Base-by-base conservation (phyloP, 2,329 filamentous ascomycete species). In the Aureobasidium namibiae region DNA sequence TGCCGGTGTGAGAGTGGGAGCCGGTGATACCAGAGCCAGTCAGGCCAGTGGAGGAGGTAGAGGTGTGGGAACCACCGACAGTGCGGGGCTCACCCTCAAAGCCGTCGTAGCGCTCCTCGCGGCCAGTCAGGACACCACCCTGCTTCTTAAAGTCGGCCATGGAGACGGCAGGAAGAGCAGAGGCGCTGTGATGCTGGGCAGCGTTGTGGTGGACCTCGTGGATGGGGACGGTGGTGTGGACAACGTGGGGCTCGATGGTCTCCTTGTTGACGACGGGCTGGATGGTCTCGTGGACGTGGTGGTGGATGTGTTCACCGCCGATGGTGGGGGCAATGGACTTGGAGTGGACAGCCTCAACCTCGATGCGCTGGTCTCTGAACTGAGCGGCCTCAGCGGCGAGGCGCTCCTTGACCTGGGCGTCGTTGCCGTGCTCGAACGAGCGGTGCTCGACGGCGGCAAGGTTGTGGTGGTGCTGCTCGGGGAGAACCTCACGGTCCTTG, bases 191-290 rank as follows among this genome's bases (percentile, higher is more conserved):
- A 68, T 88, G 83, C 61, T 87, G 79, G 1, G 86, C 77, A 14
- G 81, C 77, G 53, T 86, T 83, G 66, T 89, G 84, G 68, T 90
- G 87, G 1, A 82, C 80, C 73, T 90, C 87, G 64, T 90, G 87
- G 42, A 90, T 79, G 0, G 87, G 87, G 0, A 87, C 77, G 1
- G 85, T 89, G 24, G 84, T 89, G 75, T 90, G 88, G 1, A 89
- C 77, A 3, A 90, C 67, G 16, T 82, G 78, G 1, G 85, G 85
- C 63, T 87, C 81, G 29, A 89, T 75, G 1, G 80, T 83, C 64
- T 89, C 65, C 69, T 88, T 88, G 53, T 90, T 78, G 36, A 90
- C 76, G 0, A 90, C 80, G 0, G 87, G 87, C 69, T 90, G 85
- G 49, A 90, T 81, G 31, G 82, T 84, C 70, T 89, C 85, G 63